phyloP scores from a whole-genome alignment of 768 basidiomycete species.

The Termitomyces sp. region DNA sequence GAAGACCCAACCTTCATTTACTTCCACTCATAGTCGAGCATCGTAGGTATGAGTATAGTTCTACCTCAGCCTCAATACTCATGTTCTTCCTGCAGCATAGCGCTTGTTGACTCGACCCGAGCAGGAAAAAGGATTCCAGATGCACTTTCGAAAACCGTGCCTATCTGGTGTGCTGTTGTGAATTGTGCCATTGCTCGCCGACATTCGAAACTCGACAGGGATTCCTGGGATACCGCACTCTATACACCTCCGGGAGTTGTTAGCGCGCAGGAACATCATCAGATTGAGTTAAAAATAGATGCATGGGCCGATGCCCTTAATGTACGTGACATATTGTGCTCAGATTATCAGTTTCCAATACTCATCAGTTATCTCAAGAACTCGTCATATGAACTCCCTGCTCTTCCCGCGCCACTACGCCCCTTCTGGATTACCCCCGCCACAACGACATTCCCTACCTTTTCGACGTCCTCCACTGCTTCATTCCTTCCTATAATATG shows the following conservation, averaged over 20 bases:
- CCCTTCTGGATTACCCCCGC: slow-evolving; percentile 88
- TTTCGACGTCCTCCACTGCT: slow-evolving; percentile 22
- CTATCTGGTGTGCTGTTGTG: slow-evolving; percentile 90
- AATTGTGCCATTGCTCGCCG: slow-evolving; percentile 53
- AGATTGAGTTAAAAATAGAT: slow-evolving; percentile 64
- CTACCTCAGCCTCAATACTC: background rate
- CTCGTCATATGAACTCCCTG: slow-evolving; percentile 67
- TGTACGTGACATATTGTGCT: slow-evolving; percentile 33
- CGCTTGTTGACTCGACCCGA: slow-evolving; percentile 90
- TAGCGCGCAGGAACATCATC: slow-evolving; percentile 69
- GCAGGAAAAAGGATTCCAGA: slow-evolving; percentile 94
- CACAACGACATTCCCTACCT: slow-evolving; percentile 40
- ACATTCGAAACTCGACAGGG: slow-evolving; percentile 19
- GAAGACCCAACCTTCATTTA: slow-evolving; percentile 80
- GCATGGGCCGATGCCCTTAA: slow-evolving; percentile 65
- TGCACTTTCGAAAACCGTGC: slow-evolving; percentile 88
- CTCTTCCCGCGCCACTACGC: slow-evolving; percentile 59
- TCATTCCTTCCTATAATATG: slow-evolving; percentile 71
- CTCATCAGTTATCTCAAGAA: slow-evolving; percentile 29
- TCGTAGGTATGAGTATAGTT: slow-evolving; percentile 46
- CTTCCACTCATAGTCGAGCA: slow-evolving; percentile 48
- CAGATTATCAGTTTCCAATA: background rate
- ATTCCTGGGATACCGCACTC: slow-evolving; percentile 49
- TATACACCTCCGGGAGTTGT: slow-evolving; percentile 70
- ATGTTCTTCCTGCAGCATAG: slow-evolving; percentile 40